These are phyloP conservation scores for Cercophora sp. DNA, from an alignment of 495 filamentous ascomycete genomes.

Conservation along the genomic window DNA sequence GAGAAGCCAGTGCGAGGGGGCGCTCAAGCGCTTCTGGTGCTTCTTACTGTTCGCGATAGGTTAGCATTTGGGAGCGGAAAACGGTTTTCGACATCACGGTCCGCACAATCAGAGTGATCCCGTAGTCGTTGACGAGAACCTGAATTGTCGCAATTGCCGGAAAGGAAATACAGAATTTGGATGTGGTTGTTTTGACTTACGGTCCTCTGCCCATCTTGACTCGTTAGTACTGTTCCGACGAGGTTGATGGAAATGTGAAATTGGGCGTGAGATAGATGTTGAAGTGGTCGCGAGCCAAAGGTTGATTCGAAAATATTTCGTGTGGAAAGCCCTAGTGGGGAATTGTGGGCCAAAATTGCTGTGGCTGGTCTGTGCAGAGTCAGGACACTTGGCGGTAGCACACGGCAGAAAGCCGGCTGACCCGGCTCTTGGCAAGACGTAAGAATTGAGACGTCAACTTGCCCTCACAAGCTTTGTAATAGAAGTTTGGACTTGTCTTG, in stretches of 20 bases:
- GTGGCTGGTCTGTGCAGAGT: constrained; percentile 12
- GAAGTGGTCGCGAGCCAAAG: constrained; percentile 7
- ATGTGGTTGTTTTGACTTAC: constrained; percentile 34
- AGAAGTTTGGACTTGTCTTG: too few species aligned
- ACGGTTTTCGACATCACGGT: too few species aligned
- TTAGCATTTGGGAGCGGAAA: constrained; percentile 22
- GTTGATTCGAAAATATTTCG: constrained; percentile 27
- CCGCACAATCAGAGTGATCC: too few species aligned
- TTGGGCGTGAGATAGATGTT: constrained; percentile 17
- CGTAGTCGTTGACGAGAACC: too few species aligned
- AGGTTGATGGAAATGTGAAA: constrained; percentile 30
- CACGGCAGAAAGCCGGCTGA: neutral
- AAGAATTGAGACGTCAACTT: neutral
- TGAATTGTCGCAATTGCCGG: too few species aligned
- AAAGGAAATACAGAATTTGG: too few species aligned
- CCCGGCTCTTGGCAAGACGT: neutral
- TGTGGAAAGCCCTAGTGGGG: constrained; percentile 32
- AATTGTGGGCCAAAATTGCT: constrained; percentile 18
- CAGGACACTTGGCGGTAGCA: neutral
- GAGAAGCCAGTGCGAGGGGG: constrained; percentile 98
- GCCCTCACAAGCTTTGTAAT: too few species aligned
- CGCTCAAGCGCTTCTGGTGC: constrained; percentile 99
- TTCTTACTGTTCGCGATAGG: constrained; percentile 69
- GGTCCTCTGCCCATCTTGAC: constrained; percentile 49
- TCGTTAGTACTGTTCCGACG: constrained; percentile 26